Conservation (phyloP, 2,329 filamentous ascomycete species). For the Pseudocercospora vitis region DNA sequence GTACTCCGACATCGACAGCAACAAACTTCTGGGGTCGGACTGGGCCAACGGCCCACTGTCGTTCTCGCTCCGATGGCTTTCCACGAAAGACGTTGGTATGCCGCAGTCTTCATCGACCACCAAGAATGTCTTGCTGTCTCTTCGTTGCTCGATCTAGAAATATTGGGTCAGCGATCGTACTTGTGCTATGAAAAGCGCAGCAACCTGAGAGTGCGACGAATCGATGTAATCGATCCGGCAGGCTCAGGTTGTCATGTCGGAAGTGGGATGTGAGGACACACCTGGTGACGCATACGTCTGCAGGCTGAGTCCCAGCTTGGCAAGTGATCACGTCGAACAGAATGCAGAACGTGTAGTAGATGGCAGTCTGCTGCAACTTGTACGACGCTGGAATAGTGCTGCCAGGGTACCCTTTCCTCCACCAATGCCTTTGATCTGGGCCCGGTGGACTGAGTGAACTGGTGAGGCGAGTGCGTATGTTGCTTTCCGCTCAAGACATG, state of each 20-base stretch:
- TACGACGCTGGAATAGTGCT: slow-evolving; percentile 35
- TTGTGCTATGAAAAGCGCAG: slow-evolving; percentile 20
- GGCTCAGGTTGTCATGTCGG: slow-evolving; percentile 9
- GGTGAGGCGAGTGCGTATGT: slow-evolving; percentile 30
- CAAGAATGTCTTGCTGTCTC: slow-evolving; percentile 35
- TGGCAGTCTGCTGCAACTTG: slow-evolving; percentile 37
- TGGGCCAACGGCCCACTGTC: slow-evolving; percentile 56
- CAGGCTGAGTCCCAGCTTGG: slow-evolving; percentile 33
- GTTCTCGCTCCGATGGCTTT: slow-evolving; percentile 39
- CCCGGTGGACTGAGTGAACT: slow-evolving; percentile 25
- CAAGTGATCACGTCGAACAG: slow-evolving; percentile 30
- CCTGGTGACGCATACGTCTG: slow-evolving; percentile 39
- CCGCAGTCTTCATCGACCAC: slow-evolving; percentile 41
- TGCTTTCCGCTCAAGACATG: slow-evolving; percentile 39
- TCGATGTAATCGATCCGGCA: slow-evolving; percentile 14
- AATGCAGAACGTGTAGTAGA: slow-evolving; percentile 21
- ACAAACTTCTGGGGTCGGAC: slow-evolving; percentile 40
- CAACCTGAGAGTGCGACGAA: slow-evolving; percentile 8
- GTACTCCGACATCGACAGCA: slow-evolving; percentile 80
- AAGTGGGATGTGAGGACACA: slow-evolving; percentile 28
- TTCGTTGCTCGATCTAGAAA: slow-evolving; percentile 22
- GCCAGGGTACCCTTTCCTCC: slow-evolving; percentile 23
- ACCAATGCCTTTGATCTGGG: slow-evolving; percentile 16
- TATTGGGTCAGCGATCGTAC: slow-evolving; percentile 27
- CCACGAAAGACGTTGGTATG: slow-evolving; percentile 35